phyloP scores from a whole-genome alignment of 345 rosid species.

The Ricinus communis region DNA sequence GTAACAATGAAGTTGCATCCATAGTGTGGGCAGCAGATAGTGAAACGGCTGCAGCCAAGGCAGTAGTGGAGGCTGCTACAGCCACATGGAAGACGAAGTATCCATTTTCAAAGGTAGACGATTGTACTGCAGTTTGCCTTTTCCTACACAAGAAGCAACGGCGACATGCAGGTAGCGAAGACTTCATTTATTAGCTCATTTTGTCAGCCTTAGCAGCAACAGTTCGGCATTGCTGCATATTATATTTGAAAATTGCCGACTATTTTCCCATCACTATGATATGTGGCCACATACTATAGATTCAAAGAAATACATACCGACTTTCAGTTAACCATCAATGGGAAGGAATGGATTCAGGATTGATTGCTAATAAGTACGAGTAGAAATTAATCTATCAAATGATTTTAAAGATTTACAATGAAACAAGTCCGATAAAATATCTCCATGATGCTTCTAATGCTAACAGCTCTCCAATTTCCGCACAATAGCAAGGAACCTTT shows the following conservation, averaged over 20 bases:
- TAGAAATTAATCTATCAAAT: too few species aligned
- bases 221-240: too few species aligned
- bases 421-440: too few species aligned
- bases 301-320: not conserved
- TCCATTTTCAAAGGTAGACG: constrained; percentile 62
- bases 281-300: not conserved
- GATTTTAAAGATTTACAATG: too few species aligned
- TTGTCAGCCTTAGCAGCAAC: not conserved
- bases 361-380: too few species aligned
- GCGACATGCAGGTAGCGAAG: not conserved
- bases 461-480: too few species aligned
- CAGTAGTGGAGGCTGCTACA: constrained; percentile 62
- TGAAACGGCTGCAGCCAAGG: constrained; percentile 50
- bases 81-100: constrained; percentile 62
- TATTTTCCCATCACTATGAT: not conserved
- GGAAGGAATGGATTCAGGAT: not conserved
- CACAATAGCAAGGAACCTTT: too few species aligned
- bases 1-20: constrained; percentile 55
- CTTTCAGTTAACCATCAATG: not conserved
- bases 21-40: constrained; percentile 44
- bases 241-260: too few species aligned
- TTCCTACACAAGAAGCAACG: constrained; percentile 39
- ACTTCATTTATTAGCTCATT: not conserved
- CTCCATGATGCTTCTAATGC: too few species aligned
- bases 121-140: constrained; percentile 65